A percentile compares a stretch with the other conserved stretches of the same genome.
Evolutionary conservation across 2,329 filamentous ascomycete genomes (phyloP).

Genomic region (Xylaria sp.): DNA sequence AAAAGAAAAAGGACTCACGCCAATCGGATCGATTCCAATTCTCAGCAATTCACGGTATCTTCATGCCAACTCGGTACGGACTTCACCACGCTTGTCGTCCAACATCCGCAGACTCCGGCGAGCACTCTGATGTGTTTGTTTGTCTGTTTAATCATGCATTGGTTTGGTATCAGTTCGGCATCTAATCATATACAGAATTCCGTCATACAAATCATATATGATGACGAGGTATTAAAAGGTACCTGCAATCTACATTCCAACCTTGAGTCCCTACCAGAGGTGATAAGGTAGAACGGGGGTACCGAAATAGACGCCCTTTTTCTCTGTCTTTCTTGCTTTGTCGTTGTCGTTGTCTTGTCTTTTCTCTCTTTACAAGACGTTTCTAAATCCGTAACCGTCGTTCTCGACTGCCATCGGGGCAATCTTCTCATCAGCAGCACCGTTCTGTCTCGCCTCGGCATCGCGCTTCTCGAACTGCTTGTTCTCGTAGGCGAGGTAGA

Average conservation of each 20-base stretch:
- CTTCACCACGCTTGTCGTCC: no score
- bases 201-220: no score
- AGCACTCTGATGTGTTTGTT: no score
- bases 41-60: background rate
- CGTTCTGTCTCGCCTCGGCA: constrained; percentile 18
- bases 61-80: background rate
- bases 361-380: constrained; percentile 16
- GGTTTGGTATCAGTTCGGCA: no score
- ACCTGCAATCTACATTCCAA: no score
- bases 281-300: background rate
- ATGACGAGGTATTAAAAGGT: background rate
- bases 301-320: background rate
- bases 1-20: background rate
- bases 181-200: no score
- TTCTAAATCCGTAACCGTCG: constrained; percentile 21
- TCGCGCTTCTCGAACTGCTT: constrained; percentile 30
- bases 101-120: no score
- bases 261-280: background rate
- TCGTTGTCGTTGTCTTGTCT: background rate
- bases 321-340: background rate
- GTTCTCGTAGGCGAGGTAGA: constrained; percentile 34
- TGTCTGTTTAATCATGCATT: no score
- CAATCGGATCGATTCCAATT: background rate
- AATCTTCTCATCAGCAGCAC: constrained; percentile 1
- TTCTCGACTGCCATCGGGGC: constrained; percentile 12